Evolutionary conservation across 2,329 filamentous ascomycete genomes (phyloP), one percentile per base, ranked within the genome.

Genomic region (Cercospora nicotianae): DNA sequence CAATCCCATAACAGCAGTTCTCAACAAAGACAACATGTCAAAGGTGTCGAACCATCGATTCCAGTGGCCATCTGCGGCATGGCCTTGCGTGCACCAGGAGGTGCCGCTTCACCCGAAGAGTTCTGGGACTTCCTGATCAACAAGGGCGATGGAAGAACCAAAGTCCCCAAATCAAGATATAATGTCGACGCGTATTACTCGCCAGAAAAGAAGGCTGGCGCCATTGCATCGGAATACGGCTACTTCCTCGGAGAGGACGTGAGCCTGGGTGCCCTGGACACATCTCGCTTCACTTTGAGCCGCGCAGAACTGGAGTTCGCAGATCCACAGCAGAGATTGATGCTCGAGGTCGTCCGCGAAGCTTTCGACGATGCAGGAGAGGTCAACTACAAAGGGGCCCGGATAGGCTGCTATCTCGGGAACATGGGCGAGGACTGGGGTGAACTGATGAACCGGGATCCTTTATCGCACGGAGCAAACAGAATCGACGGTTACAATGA

Each of bases 281-380:
- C 63, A 13, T 30, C n/a, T 1, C 23, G 65, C 3, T 68, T 65
- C 31, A 26, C 42, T 6, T 36, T 66, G 10, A 28, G 23, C 10
- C 28, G 36, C 16, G 55, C 18, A 26, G 67, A 69, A 30, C 13
- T 64, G 23, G 64, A 60, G 20, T 28, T 30, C 13, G 28, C 33
- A 10, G 73, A 76, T 61, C 73, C 73, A 7, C 72, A 76, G 53
- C 73, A 76, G 45, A 64, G 74, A 3, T 48, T 73, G n/a, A 51
- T 73, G 7, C 64, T 76, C 1, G 72, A 75, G 60, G 57, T 63
- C 28, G 66, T 70, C 6, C 66, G 66, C 10, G 69, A 71, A 60
- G 71, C 48, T n/a, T 20, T 71, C 8, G 74, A 75, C 23, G 23
- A 55, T 28, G 65, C 63, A 31, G 69, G 69, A 5, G 57, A 64